Conservation (phyloP, 2,329 filamentous ascomycete species). For the Fusarium continuum region DNA sequence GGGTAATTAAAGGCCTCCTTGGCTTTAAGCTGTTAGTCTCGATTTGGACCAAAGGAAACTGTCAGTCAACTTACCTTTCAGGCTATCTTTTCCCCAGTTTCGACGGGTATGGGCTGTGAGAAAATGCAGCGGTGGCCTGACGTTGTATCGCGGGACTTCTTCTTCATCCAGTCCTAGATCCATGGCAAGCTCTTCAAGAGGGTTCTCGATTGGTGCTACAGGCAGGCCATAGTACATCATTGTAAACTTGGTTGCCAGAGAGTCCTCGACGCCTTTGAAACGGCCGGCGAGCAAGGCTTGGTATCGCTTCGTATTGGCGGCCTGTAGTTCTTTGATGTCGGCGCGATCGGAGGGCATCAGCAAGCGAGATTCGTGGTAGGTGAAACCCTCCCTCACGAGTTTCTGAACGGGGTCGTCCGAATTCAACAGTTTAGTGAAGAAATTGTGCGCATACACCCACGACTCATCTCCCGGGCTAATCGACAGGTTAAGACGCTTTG, state of each 20-base stretch:
- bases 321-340: slow-evolving; percentile 47
- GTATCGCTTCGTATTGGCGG: slow-evolving; percentile 45
- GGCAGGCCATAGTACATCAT: slow-evolving; percentile 60
- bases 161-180: slow-evolving; percentile 23
- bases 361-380: slow-evolving; percentile 46
- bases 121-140: slow-evolving; percentile 46
- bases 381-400: slow-evolving; percentile 50
- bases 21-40: slow-evolving; percentile 17
- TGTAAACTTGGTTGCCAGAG: slow-evolving; percentile 54
- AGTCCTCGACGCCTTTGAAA: slow-evolving; percentile 43
- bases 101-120: slow-evolving; percentile 44
- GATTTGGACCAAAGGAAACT: rapidly evolving
- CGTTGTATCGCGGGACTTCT: slow-evolving; percentile 22
- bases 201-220: slow-evolving; percentile 49
- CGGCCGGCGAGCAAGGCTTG: slow-evolving; percentile 42
- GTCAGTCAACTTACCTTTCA: slow-evolving; percentile 26
- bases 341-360: slow-evolving; percentile 44
- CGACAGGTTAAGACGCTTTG: slow-evolving; percentile 31
- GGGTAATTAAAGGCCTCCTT: slow-evolving; percentile 13
- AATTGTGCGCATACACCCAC: slow-evolving; percentile 42
- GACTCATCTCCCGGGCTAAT: slow-evolving; percentile 37
- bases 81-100: slow-evolving; percentile 43
- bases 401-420: slow-evolving; percentile 39
- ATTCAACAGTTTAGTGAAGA: slow-evolving; percentile 45
- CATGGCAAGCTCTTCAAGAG: slow-evolving; percentile 40